Conservation (phyloP, 164 flowering plant genomes). For the Berberis vulgaris region DNA sequence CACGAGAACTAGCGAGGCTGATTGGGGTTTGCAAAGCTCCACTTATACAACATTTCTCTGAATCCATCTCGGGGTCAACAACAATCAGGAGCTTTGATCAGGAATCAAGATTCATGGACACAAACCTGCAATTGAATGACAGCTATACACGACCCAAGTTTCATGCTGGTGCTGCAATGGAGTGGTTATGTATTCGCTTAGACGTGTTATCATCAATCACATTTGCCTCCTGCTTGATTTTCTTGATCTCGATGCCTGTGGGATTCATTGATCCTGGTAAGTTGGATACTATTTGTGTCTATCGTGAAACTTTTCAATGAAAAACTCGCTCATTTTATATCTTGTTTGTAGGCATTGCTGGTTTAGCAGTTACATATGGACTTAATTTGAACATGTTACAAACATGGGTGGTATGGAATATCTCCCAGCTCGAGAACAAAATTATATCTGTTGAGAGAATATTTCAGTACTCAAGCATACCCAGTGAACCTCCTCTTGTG, state of each 20-base stretch:
- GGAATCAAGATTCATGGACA: slow-evolving; percentile 28
- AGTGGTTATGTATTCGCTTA: slow-evolving; percentile 42
- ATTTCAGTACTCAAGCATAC: slow-evolving; percentile 20
- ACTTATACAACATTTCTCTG: slow-evolving; percentile 36
- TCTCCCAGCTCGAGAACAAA: slow-evolving; percentile 41
- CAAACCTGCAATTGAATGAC: slow-evolving; percentile 22
- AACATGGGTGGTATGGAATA: slow-evolving; percentile 25
- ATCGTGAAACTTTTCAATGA: neutral
- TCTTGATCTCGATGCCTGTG: slow-evolving; percentile 31
- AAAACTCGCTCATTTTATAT: too few relatives aligned
- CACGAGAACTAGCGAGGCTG: too few relatives aligned
- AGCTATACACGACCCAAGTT: slow-evolving; percentile 25
- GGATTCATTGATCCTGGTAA: slow-evolving; percentile 36
- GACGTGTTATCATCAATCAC: slow-evolving; percentile 28
- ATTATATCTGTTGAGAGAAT: slow-evolving; percentile 40
- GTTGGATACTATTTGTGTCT: slow-evolving; percentile 4
- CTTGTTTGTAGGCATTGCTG: slow-evolving; percentile 30
- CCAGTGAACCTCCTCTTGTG: slow-evolving; percentile 22
- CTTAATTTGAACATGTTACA: slow-evolving; percentile 32
- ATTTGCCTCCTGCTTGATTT: slow-evolving; percentile 29
- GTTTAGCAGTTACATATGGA: slow-evolving; percentile 46
- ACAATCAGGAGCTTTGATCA: slow-evolving; percentile 39
- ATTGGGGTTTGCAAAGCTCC: slow-evolving; percentile 38
- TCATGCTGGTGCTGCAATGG: slow-evolving; percentile 26
- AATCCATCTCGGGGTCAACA: slow-evolving; percentile 35